Conservation (phyloP, 176 grass and related monocot species). For the Oryza meridionalis region DNA sequence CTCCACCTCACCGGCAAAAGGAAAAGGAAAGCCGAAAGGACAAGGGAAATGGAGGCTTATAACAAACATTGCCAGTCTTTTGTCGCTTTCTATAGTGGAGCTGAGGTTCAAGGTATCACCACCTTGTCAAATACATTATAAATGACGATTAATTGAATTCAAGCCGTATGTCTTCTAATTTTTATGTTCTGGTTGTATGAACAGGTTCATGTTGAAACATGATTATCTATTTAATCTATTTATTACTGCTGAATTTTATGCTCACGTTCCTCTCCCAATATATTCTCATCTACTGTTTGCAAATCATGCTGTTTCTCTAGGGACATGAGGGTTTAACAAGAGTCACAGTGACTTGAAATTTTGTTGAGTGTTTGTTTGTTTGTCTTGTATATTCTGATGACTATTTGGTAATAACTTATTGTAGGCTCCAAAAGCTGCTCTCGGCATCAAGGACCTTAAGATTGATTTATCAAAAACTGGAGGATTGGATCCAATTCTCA, state of each 20-base stretch:
- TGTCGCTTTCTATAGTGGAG: conserved; percentile 73
- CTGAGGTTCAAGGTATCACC: conserved; percentile 76
- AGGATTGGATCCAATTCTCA: conserved; percentile 54
- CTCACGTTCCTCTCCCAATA: neutral
- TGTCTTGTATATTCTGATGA: conserved; percentile 17
- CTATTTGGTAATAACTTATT: conserved; percentile 46
- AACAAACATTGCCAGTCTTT: conserved; percentile 57
- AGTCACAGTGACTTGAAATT: conserved; percentile 1
- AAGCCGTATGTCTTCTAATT: neutral
- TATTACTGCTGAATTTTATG: conserved; percentile 30
- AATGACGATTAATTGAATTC: conserved; percentile 30
- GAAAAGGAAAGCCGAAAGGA: conserved; percentile 57
- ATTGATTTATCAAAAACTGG: conserved; percentile 73
- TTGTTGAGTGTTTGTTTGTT: conserved; percentile 1
- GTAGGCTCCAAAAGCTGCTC: conserved; percentile 78
- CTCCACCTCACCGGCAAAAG: conserved; percentile 37
- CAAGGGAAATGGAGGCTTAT: conserved; percentile 66
- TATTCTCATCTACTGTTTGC: neutral
- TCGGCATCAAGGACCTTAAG: conserved; percentile 71
- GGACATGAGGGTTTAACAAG: neutral
- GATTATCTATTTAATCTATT: neutral
- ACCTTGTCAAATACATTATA: conserved; percentile 10
- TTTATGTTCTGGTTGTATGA: conserved; percentile 15
- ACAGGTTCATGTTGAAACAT: neutral
- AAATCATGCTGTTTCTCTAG: conserved; percentile 3